Base-by-base conservation (phyloP, 2,329 filamentous ascomycete genomes). In the Hysterium pulicare region DNA sequence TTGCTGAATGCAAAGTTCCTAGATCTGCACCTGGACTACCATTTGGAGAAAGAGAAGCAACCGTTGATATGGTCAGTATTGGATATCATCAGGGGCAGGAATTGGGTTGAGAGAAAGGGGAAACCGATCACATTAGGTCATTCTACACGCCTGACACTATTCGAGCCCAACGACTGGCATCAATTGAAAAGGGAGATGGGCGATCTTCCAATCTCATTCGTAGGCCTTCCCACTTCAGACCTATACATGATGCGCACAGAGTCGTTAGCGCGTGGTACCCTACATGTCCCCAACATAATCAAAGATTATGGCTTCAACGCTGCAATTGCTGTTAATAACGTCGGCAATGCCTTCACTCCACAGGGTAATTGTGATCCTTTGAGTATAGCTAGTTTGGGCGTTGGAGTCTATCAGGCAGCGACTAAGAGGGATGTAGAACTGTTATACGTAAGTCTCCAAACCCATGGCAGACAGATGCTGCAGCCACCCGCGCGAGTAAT, bases 301-400 rank as follows among this genome's bases (percentile, higher is more conserved):
- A 70, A 73, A 30, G 68, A 77, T 17, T 73, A 81, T 46, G 72
- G 71, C 0, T 58, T 87, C 3, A 73, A 81, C 45, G 81, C 74
- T 16, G 80, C 79, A 11, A 73, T 87, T 4, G 77, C 81, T 2
- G 73, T 86, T 28, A 87, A 87, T 55, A 88, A 88, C 54, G 78
- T 88, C 11, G 84, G 84, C 15, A 88, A 88, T 57, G 82, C 84
- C 0, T 87, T 88, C 53, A 87, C 84, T 5, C 84, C 84, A 0
- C 79, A 83, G 55, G 84, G 84, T 0, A 79, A 71, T 15, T 81
- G 77, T 30, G 84, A 87, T 64, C 84, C 84, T 1, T 58, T 88
- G 37, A 71, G 71, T 31, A 66, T 86, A 33, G 82, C 83, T 16
- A 79, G 75, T 49, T 66, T 82, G 40, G 79, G 79, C 1, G 79